phyloP scores from a whole-genome alignment of 2,329 filamentous ascomycete genomes.

The Venturia effusa region DNA sequence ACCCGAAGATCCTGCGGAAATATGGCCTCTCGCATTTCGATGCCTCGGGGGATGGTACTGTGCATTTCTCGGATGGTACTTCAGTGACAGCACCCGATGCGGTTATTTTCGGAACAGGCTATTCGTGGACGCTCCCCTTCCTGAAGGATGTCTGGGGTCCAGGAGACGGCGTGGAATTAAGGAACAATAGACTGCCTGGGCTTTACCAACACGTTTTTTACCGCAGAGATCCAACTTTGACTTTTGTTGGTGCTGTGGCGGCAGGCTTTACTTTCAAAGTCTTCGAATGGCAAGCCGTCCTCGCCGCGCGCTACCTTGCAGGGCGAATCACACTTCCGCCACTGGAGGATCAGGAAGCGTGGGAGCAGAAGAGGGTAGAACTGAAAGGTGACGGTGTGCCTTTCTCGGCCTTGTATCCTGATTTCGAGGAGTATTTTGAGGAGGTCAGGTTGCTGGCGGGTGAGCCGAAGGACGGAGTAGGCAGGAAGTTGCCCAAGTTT shows the following conservation, averaged over 20 bases:
- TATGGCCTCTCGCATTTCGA: slow-evolving; percentile 39
- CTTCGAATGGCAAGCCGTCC: slow-evolving; percentile 58
- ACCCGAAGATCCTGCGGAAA: slow-evolving; percentile 39
- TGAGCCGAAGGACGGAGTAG: slow-evolving; percentile 27
- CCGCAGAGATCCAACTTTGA: slow-evolving; percentile 41
- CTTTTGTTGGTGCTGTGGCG: slow-evolving; percentile 48
- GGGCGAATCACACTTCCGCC: slow-evolving; percentile 43
- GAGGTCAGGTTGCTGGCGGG: slow-evolving; percentile 40
- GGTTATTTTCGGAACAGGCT: slow-evolving; percentile 24
- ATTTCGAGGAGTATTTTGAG: slow-evolving; percentile 58
- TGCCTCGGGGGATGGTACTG: slow-evolving; percentile 40
- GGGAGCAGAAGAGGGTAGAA: slow-evolving; percentile 47
- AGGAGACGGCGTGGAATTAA: slow-evolving; percentile 21
- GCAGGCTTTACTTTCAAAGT: slow-evolving; percentile 56
- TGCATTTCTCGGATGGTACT: slow-evolving; percentile 55
- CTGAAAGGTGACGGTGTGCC: slow-evolving; percentile 44
- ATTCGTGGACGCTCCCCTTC: slow-evolving; percentile 34
- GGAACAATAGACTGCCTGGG: slow-evolving; percentile 45
- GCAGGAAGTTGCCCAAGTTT: slow-evolving; percentile 25
- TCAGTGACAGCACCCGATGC: slow-evolving; percentile 24
- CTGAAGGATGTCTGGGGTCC: slow-evolving; percentile 36
- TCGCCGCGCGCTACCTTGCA: slow-evolving; percentile 47
- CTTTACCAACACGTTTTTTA: slow-evolving; percentile 50
- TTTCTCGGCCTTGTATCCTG: slow-evolving; percentile 48
- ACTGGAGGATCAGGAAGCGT: slow-evolving; percentile 37